Evolutionary conservation across 768 basidiomycete genomes (phyloP).

Genomic region (Russula foetens): DNA sequence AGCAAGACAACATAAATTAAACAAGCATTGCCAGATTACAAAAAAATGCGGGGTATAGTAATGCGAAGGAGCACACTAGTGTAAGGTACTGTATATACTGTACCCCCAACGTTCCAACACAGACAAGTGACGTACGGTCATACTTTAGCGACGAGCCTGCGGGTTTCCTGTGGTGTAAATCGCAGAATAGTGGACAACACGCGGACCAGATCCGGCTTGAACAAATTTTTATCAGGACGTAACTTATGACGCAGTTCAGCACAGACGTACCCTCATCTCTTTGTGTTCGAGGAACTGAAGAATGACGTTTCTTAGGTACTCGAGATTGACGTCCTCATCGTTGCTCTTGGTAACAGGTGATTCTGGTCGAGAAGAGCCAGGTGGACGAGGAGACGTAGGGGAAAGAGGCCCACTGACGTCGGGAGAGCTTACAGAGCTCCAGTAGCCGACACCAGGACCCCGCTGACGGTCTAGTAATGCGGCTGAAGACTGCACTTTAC

Average conservation of each 20-base stretch:
- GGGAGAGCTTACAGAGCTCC: conserved; percentile 43
- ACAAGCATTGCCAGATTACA: not conserved
- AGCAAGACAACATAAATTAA: not conserved
- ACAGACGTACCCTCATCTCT: conserved; percentile 82
- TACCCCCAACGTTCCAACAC: not conserved
- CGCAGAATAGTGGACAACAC: conserved; percentile 88
- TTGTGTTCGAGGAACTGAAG: conserved; percentile 97
- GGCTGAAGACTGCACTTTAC: conserved; percentile 92
- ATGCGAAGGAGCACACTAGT: not conserved
- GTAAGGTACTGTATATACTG: not conserved
- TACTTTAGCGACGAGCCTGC: conserved; percentile 83
- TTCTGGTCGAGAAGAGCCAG: conserved; percentile 25
- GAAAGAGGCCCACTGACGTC: conserved; percentile 28
- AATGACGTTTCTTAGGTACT: conserved; percentile 94
- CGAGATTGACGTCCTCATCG: conserved; percentile 91
- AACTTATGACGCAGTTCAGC: not conserved
- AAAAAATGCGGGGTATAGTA: not conserved
- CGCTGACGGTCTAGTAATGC: conserved; percentile 84
- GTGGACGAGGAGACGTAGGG: conserved; percentile 33
- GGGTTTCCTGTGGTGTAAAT: conserved; percentile 93
- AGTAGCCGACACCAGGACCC: conserved; percentile 92
- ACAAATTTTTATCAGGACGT: conserved; percentile 5
- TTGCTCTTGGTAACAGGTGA: conserved; percentile 33
- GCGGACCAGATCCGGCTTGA: conserved; percentile 78
- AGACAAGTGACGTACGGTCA: conserved; percentile 21